Percentiles rank a stretch among this genome's conserved stretches.
These are phyloP conservation scores for Sporothrix pseudoabietina DNA, from an alignment of 2,329 filamentous ascomycete species.

Conservation along the genomic window DNA sequence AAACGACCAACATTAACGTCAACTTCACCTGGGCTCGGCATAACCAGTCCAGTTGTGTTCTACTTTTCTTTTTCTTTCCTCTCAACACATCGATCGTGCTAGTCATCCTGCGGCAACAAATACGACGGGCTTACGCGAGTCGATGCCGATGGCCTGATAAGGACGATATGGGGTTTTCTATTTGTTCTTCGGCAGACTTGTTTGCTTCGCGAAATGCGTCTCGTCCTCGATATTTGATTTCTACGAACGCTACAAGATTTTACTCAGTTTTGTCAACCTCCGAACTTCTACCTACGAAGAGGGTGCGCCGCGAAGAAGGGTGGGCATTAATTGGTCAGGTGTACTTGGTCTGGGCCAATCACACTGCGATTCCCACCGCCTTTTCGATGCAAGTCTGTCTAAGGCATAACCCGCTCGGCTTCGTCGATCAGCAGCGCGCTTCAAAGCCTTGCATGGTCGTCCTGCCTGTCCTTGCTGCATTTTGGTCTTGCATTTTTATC, in stretches of 20 bases:
- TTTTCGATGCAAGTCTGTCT: conserved; percentile 11
- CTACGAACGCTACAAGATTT: background rate
- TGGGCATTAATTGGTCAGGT: conserved; percentile 34
- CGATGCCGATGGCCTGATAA: background rate
- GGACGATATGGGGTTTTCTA: background rate
- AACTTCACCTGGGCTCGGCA: background rate
- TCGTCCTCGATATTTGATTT: background rate
- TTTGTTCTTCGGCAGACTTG: background rate
- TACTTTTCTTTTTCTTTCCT: background rate
- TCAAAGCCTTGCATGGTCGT: conserved; percentile 29
- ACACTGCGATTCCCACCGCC: conserved; percentile 26
- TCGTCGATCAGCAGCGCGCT: conserved; percentile 26
- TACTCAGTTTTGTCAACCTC: background rate
- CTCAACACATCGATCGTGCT: background rate
- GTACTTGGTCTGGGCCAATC: conserved; percentile 28
- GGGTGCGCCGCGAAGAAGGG: conserved; percentile 21
- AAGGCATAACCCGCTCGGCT: conserved; percentile 26
- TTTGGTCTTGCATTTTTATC: background rate
- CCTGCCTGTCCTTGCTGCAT: background rate
- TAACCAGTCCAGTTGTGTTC: too few relatives aligned
- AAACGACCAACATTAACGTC: background rate
- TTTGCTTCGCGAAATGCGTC: background rate
- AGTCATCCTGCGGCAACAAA: background rate
- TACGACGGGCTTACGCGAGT: background rate
- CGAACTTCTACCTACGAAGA: background rate